Evolutionary conservation across 768 basidiomycete species (phyloP).

Genomic region (Roridomyces roridus): DNA sequence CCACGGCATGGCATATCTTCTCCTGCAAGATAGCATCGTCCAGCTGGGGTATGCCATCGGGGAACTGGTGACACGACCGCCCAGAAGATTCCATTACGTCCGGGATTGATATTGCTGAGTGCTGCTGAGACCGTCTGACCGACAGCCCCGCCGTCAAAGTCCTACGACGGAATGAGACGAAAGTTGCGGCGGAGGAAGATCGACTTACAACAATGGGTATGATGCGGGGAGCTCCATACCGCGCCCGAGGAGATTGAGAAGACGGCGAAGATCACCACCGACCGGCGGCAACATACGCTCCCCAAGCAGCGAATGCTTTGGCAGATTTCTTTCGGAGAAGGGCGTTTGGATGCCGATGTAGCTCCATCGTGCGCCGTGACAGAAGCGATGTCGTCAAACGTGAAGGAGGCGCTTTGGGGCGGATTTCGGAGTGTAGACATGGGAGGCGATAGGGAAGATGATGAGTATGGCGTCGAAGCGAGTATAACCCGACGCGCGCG

Average conservation of each 20-base stretch:
- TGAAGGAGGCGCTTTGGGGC: too few relatives aligned
- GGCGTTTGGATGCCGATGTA: not conserved
- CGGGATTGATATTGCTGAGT: slow-evolving; percentile 34
- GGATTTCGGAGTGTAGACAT: too few relatives aligned
- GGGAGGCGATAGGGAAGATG: too few relatives aligned
- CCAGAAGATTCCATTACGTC: slow-evolving; percentile 52
- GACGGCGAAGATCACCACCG: slow-evolving; percentile 48
- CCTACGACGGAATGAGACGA: slow-evolving; percentile 38
- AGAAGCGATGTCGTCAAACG: too few relatives aligned
- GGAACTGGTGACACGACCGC: slow-evolving; percentile 47
- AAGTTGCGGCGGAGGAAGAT: not conserved
- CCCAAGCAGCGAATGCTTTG: slow-evolving; percentile 35
- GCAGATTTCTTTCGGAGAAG: slow-evolving; percentile 22
- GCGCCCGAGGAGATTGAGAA: slow-evolving; percentile 67
- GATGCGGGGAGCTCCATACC: slow-evolving; percentile 45
- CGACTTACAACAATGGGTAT: slow-evolving; percentile 52
- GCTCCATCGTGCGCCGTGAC: too few relatives aligned
- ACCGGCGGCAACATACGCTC: slow-evolving; percentile 45
- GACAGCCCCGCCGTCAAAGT: slow-evolving; percentile 63
- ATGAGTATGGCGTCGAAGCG: too few relatives aligned
- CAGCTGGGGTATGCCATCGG: slow-evolving; percentile 49
- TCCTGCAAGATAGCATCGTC: slow-evolving; percentile 53
- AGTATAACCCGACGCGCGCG: too few relatives aligned
- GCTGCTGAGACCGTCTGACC: slow-evolving; percentile 52
- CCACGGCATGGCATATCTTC: slow-evolving; percentile 58